Evolutionary conservation across 305 asterid species (phyloP).

Genomic region (Lippia alba): DNA sequence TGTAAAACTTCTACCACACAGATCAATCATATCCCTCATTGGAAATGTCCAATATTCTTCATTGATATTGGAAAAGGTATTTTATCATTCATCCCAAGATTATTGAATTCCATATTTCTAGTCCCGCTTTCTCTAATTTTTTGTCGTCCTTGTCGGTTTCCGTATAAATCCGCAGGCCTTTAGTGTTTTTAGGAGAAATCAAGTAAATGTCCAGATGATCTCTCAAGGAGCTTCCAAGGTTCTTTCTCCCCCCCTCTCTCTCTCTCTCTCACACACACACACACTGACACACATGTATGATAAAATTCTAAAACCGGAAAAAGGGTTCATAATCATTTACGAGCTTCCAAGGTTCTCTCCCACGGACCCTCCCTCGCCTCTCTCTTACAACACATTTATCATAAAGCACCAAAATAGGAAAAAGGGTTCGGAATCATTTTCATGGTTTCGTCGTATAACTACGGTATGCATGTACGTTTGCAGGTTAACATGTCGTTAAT

Average conservation of each 20-base stretch:
- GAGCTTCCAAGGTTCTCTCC: no score
- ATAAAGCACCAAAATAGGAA: background rate
- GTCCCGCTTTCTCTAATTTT: background rate
- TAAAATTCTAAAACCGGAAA: no score
- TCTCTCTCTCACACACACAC: background rate
- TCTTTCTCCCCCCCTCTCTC: background rate
- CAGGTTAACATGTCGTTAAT: constrained; percentile 55
- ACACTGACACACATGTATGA: background rate
- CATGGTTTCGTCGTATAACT: background rate
- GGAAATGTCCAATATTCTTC: constrained; percentile 74
- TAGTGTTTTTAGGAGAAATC: constrained; percentile 50
- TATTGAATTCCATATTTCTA: constrained; percentile 1
- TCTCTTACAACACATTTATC: no score
- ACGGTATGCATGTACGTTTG: background rate
- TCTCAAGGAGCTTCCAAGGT: constrained; percentile 80
- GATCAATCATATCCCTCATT: constrained; percentile 74
- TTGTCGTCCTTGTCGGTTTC: background rate
- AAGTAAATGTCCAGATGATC: constrained; percentile 69
- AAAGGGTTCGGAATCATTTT: background rate
- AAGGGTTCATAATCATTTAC: no score
- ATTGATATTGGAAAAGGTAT: constrained; percentile 62
- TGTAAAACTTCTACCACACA: constrained; percentile 65
- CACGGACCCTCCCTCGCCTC: no score
- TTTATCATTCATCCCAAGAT: background rate
- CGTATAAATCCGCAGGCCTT: constrained; percentile 52